phyloP scores from a whole-genome alignment of 768 basidiomycete genomes.

The Coprinopsis marcescibilis region DNA sequence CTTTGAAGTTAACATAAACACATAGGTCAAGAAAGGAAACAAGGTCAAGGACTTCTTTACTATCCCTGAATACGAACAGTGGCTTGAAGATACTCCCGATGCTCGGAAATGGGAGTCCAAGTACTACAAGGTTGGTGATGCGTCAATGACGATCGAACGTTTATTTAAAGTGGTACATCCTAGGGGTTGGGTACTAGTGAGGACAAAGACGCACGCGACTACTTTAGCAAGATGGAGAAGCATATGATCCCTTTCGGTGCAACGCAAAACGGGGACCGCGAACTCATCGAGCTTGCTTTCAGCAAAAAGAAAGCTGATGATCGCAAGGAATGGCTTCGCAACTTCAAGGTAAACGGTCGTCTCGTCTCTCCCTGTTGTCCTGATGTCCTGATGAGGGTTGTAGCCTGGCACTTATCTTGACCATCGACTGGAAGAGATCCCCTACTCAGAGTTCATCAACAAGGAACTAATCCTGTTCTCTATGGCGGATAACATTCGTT shows the following conservation, averaged over 20 bases:
- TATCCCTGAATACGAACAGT: constrained; percentile 92
- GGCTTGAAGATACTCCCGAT: constrained; percentile 75
- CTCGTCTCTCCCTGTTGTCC: background rate
- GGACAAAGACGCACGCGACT: constrained; percentile 84
- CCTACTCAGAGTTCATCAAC: constrained; percentile 94
- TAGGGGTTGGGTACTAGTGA: constrained; percentile 95
- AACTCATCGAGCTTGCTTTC: constrained; percentile 94
- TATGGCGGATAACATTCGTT: constrained; percentile 98
- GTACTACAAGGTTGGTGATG: constrained; percentile 83
- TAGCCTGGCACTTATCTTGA: constrained; percentile 93
- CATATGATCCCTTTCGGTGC: constrained; percentile 92
- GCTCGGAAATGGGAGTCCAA: constrained; percentile 84
- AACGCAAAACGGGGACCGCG: constrained; percentile 75
- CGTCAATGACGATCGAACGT: background rate
- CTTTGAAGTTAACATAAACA: background rate
- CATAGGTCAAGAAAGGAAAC: constrained; percentile 71
- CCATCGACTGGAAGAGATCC: constrained; percentile 80
- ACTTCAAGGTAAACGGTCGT: constrained; percentile 62
- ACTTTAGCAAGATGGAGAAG: constrained; percentile 87
- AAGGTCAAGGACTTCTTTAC: constrained; percentile 89
- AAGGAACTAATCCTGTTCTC: constrained; percentile 97
- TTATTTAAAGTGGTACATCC: background rate
- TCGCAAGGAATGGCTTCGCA: constrained; percentile 95
- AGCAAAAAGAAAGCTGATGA: constrained; percentile 99
- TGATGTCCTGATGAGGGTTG: constrained; percentile 2